Percentiles rank a stretch among this genome's conserved stretches.
Conservation (phyloP, 139 green algal species). For the Tetraselmis striata region DNA sequence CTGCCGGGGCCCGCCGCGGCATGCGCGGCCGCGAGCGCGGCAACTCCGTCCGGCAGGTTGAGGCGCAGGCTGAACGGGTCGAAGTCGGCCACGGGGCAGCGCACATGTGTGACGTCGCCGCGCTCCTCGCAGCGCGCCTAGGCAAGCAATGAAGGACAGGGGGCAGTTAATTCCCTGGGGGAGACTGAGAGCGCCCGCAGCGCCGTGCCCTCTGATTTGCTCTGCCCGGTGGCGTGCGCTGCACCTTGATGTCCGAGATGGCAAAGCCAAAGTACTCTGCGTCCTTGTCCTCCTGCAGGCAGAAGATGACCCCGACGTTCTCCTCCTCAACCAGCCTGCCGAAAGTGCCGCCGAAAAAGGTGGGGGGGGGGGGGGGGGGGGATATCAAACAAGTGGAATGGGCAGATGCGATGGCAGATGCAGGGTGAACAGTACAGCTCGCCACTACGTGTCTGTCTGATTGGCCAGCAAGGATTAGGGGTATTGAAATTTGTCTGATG, state of each 20-base stretch:
- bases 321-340: slow-evolving; percentile 55
- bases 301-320: slow-evolving; percentile 70
- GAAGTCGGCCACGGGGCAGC: slow-evolving; percentile 70
- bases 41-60: slow-evolving; percentile 48
- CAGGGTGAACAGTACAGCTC: neutral
- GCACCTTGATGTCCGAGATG: neutral
- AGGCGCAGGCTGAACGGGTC: slow-evolving; percentile 75
- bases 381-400: neutral
- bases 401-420: neutral
- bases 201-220: too few relatives aligned
- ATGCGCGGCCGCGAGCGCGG: slow-evolving; percentile 40
- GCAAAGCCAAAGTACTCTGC: neutral
- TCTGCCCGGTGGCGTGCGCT: slow-evolving; percentile 2
- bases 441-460: neutral
- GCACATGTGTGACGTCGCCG: slow-evolving; percentile 28
- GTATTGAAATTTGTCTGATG: too few relatives aligned
- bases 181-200: too few relatives aligned
- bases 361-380: too few relatives aligned
- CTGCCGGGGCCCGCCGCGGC: slow-evolving; percentile 22
- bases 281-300: slow-evolving; percentile 47
- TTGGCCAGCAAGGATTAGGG: too few relatives aligned
- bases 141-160: neutral
- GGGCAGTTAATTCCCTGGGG: too few relatives aligned
- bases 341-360: too few relatives aligned
- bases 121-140: slow-evolving; percentile 18